Evolutionary conservation across 768 basidiomycete species (phyloP), one percentile per base, ranked within the genome.

Genomic region (Cubamyces lactineus): DNA sequence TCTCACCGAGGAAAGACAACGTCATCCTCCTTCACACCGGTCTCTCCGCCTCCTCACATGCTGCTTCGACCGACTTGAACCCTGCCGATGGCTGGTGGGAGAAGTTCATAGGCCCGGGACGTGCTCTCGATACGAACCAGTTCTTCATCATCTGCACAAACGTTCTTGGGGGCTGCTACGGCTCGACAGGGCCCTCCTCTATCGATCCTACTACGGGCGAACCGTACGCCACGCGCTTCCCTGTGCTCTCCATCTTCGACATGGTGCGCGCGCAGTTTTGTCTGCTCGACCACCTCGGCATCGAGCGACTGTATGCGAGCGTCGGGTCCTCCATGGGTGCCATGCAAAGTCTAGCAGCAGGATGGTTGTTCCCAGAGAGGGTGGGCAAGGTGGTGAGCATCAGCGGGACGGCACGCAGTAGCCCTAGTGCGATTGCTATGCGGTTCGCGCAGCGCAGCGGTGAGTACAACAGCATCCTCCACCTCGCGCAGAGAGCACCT

Each of bases 281-380:
- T 46, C 78, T 99, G 6, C 77, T 99, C 26, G 94, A 97, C 70
- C 83, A 89, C 67, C 81, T 99, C 5, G 88, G 87, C 9, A 86
- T 99, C 59, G 76, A 91, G 12, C 89, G 85, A 68, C 80, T 99
- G 3, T 96, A 96, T 72, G 97, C 97, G 38, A 93, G 88, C 59
- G 94, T 98, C 0, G 97, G 97, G 1, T 88, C 85, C 51, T 95
- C 92, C 16, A 98, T 99, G 97, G 97, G 97, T 23, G 97, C 86
- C 1, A 98, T 98, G 96, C 94, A 94, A 76, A 96, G 94, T 76
- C 81, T 99, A 13, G 96, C 95, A 34, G 87, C 95, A n/a, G 97
- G 87, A 1, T 96, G 95, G 87, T 79, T 98, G 21, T 86, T 87
- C 69, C 96, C 97, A 4, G 83, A 92, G 34, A 83, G 96, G 23